A percentile compares a stretch with the other conserved stretches of the same genome.
phyloP scores from a whole-genome alignment of 2,329 filamentous ascomycete species.

The Monilinia polystroma region DNA sequence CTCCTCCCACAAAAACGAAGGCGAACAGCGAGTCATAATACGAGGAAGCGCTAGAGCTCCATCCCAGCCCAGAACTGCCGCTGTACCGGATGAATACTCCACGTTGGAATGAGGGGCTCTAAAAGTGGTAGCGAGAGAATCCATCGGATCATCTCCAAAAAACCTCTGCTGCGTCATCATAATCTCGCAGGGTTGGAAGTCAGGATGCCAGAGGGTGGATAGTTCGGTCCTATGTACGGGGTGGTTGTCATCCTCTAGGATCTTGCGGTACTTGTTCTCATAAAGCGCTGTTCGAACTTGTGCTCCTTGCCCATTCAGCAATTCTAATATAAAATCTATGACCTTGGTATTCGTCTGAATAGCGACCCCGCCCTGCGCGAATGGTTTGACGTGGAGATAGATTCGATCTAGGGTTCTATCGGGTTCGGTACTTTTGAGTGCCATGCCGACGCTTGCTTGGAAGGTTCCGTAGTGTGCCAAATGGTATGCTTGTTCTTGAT shows the following conservation, averaged over 20 bases:
- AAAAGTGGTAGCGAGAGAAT: no score
- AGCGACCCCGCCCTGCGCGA: not conserved
- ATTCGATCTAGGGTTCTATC: not conserved
- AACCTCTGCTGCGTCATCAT: not conserved
- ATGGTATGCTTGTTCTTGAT: not conserved
- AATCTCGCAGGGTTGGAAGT: not conserved
- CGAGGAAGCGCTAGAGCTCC: not conserved
- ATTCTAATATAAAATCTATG: constrained; percentile 1
- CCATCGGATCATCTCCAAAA: not conserved
- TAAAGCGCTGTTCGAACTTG: not conserved
- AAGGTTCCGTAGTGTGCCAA: not conserved
- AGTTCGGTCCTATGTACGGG: not conserved
- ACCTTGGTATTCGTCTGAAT: not conserved
- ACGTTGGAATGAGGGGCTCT: no score
- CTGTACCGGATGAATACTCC: no score
- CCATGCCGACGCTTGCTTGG: not conserved
- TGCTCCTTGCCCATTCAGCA: not conserved
- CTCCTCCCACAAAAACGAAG: not conserved
- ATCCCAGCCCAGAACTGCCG: not conserved
- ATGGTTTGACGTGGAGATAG: not conserved
- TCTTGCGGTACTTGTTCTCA: not conserved
- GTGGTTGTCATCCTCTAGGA: not conserved
- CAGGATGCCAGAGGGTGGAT: not conserved
- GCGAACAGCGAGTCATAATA: constrained; percentile 1
- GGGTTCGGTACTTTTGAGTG: not conserved